These are phyloP conservation scores for Claviceps humidiphila DNA, from an alignment of 2,329 filamentous ascomycete genomes.

Conservation along the genomic window DNA sequence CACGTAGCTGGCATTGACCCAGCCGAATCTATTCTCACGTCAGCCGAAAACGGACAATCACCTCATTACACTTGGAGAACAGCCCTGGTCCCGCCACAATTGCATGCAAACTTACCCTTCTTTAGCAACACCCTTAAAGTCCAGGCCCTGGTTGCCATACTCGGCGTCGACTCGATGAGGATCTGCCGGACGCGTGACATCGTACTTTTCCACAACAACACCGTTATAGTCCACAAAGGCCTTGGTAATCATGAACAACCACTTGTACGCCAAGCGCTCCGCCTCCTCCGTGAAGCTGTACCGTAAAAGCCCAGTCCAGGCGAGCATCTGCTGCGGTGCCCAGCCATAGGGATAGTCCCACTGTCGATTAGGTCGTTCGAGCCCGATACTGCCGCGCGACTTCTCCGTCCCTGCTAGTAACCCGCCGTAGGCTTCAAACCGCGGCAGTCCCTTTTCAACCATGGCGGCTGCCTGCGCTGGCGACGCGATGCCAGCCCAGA, in stretches of 20 bases:
- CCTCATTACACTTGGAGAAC: too few species aligned
- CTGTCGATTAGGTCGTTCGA: conserved; percentile 84
- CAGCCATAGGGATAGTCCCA: conserved; percentile 98
- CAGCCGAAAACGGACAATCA: background rate
- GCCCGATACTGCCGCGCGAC: conserved; percentile 65
- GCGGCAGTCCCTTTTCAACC: conserved; percentile 68
- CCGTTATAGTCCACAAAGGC: conserved; percentile 98
- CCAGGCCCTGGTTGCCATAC: conserved; percentile 90
- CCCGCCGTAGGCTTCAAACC: conserved; percentile 78
- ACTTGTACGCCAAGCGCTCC: conserved; percentile 83
- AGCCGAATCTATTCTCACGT: conserved; percentile 62
- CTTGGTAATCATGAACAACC: conserved; percentile 97
- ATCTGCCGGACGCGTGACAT: conserved; percentile 80
- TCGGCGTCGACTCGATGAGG: conserved; percentile 92
- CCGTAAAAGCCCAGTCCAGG: conserved; percentile 82
- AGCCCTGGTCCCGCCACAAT: too few species aligned
- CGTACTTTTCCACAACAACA: conserved; percentile 96
- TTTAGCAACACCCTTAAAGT: conserved; percentile 90
- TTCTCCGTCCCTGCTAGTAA: conserved; percentile 81
- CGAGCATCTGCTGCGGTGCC: conserved; percentile 97
- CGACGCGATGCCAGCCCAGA: conserved; percentile 85
- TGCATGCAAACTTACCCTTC: conserved; percentile 61
- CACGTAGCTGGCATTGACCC: conserved; percentile 97
- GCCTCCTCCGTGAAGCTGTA: conserved; percentile 89
- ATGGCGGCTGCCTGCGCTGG: conserved; percentile 77